Base-by-base conservation (phyloP, 2,329 filamentous ascomycete species). In the Aspergillus glaucus region DNA sequence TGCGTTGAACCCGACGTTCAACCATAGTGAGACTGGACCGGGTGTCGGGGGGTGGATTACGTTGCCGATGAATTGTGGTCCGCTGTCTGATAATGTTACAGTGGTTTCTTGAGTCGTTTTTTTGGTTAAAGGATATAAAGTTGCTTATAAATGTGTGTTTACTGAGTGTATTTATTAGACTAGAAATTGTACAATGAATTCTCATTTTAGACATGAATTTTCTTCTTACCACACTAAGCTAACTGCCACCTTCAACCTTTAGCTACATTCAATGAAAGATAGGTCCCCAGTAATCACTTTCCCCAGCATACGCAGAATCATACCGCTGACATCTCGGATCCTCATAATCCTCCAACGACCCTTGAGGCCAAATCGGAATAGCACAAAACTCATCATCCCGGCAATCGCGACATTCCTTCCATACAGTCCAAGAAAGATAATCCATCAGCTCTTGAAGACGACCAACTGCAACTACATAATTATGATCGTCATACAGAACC, bases 321-420 rank as follows among this genome's bases (percentile, higher is more conserved):
- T n/a, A 43, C 10, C 22, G 21, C 41, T 43, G 44, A 49, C 76
- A 79, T 15, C 57, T 55, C 19, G 76, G 76, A 43, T 64, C 56
- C 28, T 65, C 72, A 54, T 79, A 75, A 55, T 84, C 80, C 28
- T 78, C 70, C 1, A 60, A 55, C 1, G 61, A 66, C 0, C 80
- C 80, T 54, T 73, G 66, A 0, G 80, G 81, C 79, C 79, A 84
- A 58, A 83, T 80, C 2, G 79, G 78, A 24, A 82, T 68, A 45
- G 78, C 73, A 52, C 79, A 79, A 1, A 80, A 58, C 59, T 83
- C 73, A 34, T 77, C 69, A 3, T 69, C 65, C 0, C 54, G 60
- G 58, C 81, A 84, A 2, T 68, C 66, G 4, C 68, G 64, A 42
- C 78, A 78, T 44, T 73, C 69, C 53, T 77, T 79, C 78, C 78